Percentiles rank a stretch among this genome's conserved stretches.
Conservation (phyloP, 495 filamentous ascomycete species). For the Rhypophila decipiens region DNA sequence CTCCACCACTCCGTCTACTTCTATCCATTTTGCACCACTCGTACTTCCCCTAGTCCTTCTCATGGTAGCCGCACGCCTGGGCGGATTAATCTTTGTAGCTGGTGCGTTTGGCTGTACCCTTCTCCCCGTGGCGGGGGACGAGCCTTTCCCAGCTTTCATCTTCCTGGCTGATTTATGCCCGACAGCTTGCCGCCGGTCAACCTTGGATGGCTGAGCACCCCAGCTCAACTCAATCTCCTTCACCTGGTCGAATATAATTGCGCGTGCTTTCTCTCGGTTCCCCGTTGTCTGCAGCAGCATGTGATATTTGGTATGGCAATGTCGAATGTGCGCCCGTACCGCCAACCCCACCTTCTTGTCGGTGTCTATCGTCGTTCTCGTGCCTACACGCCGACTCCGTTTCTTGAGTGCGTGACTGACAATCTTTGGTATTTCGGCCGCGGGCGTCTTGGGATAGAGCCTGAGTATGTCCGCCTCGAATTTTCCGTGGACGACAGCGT, state of each 20-base stretch:
- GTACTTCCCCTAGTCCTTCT: too few relatives aligned
- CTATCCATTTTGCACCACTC: too few relatives aligned
- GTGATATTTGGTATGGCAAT: constrained; percentile 34
- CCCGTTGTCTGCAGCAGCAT: constrained; percentile 12
- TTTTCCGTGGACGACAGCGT: constrained; percentile 17
- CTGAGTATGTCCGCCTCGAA: constrained; percentile 21
- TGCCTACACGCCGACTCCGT: constrained; percentile 27
- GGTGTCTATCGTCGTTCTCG: constrained; percentile 20
- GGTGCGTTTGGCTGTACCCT: too few relatives aligned
- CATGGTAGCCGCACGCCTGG: too few relatives aligned
- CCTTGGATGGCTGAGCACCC: too few relatives aligned
- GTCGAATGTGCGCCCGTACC: constrained; percentile 32
- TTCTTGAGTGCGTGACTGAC: constrained; percentile 26
- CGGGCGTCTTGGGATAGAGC: constrained; percentile 25
- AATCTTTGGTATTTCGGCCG: constrained; percentile 12
- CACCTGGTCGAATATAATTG: constrained; percentile 7
- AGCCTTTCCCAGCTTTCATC: too few relatives aligned
- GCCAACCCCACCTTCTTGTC: constrained; percentile 27
- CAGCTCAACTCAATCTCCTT: constrained; percentile 15
- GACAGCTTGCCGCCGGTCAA: too few relatives aligned
- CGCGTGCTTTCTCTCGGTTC: constrained; percentile 13
- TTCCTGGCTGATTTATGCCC: too few relatives aligned
- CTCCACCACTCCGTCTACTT: too few relatives aligned
- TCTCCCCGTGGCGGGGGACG: too few relatives aligned
- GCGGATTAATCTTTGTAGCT: too few relatives aligned